phyloP scores from a whole-genome alignment of 495 filamentous ascomycete species.

The Clohesyomyces aquaticus region DNA sequence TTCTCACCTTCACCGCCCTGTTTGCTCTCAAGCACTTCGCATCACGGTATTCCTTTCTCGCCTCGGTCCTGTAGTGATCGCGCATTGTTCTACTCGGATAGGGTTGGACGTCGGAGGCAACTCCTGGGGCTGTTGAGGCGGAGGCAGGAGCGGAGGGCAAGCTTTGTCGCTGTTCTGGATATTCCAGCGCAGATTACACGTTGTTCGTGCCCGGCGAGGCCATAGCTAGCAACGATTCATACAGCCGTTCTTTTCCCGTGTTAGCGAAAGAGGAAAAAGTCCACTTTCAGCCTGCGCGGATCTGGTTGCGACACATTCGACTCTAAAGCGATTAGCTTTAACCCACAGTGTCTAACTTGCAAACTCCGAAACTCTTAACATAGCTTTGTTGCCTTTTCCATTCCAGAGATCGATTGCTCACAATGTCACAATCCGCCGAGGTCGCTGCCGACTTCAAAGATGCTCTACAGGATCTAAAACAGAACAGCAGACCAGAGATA shows the following conservation, averaged over 20 bases:
- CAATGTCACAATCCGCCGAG: conserved; percentile 83
- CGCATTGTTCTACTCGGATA: conserved; percentile 9
- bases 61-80: conserved; percentile 9
- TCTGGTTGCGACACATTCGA: conserved; percentile 27
- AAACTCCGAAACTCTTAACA: conserved; percentile 13
- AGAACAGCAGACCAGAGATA: conserved; percentile 90
- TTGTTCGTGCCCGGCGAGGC: conserved; percentile 23
- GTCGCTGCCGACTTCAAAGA: conserved; percentile 94
- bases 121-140: conserved; percentile 22
- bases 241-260: conserved; percentile 36
- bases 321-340: conserved; percentile 18
- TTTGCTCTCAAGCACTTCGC: not conserved
- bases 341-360: conserved; percentile 25
- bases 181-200: conserved; percentile 20
- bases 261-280: conserved; percentile 36
- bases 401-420: conserved; percentile 43
- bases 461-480: conserved; percentile 85
- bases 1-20: no score
- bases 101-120: conserved; percentile 20
- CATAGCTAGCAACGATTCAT: conserved; percentile 40
- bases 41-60: not conserved
- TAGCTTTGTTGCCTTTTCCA: conserved; percentile 8
- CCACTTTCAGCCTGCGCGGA: conserved; percentile 30
- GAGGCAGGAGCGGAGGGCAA: conserved; percentile 27
- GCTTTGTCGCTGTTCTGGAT: conserved; percentile 26